Base-by-base conservation (phyloP, 768 basidiomycete genomes). In the Phaeolepiota aurea region DNA sequence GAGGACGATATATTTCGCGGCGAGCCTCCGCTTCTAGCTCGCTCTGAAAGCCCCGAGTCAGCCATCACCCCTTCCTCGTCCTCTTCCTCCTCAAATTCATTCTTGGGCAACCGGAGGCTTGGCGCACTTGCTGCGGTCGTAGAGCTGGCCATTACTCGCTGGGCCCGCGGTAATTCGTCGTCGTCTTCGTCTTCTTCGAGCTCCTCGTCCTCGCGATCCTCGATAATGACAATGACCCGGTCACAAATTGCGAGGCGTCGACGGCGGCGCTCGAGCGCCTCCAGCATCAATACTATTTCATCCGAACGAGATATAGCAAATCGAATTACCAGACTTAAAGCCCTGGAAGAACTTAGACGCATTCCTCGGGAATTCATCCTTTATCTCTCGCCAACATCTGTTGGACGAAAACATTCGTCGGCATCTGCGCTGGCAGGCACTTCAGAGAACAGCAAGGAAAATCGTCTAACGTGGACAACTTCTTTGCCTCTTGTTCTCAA, bases 131-230 rank as follows among this genome's bases (percentile, higher is more conserved):
- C 81, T 14, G 69, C 79, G 1, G 71, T 81, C 25, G 69, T 86
- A 7, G 85, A 87, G 48, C 67, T 72, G 37, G 83, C 83, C 4
- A 83, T 86, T 44, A 62, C 78, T 25, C 72, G 77, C 44, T 87
- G 84, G 84, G 82, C 82, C 15, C 66, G 46, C 45, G 66, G 69
- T 31, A 69, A 66, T 51, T 28, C 13, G 5, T 32, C 22, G 5
- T 61, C 63, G 2, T 60, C 61, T 3, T 45, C 42, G 20, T 56
- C 55, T 7, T 63, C 62, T 25, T 65, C 67, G 7, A 68, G 69
- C 2, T 55, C 74, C 0, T 71, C 73, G 2, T 46, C 57, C 25
- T 69, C 65, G 20, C 58, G 56, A 19, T 63, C 67, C n/a, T 69
- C 72, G 19, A 56, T 62, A 41, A 46, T 63, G 44, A 64, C 71